Evolutionary conservation across 2,329 filamentous ascomycete species (phyloP), one percentile per base, ranked within the genome.

Genomic region (Apiospora marii): DNA sequence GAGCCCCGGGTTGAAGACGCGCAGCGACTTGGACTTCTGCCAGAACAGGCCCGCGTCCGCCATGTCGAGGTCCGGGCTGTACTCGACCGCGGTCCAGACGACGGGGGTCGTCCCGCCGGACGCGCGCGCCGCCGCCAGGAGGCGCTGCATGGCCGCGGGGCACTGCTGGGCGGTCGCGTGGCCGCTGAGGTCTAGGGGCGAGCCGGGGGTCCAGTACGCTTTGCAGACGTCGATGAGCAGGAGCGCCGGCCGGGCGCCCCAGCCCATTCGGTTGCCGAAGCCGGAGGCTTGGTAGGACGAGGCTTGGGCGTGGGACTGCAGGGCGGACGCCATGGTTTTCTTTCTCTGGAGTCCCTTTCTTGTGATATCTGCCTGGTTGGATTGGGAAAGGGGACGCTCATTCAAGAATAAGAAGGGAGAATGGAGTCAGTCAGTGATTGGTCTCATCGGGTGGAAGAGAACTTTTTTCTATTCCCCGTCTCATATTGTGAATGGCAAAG

Each of bases 191-290:
- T 83, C 81, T n/a, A 87, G 79, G 3, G 83, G 83, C 49, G 84
- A 86, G 3, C 79, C 81, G 37, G 79, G 75, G 4, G 79, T 80
- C 83, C 83, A 87, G 77, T 86, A 86, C 19, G 84, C 84, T 49
- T 81, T 83, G 77, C 84, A 87, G 53, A 86, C 84, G 75, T 87
- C 85, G 77, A 87, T 82, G 34, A 87, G 76, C 68, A 87, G 76
- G 3, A 87, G 80, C 30, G 82, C 85, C 5, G 84, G 84, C 7
- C 78, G 80, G 30, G 69, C 71, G 49, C 84, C 85, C 84, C 84
- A 86, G 73, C 84, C 84, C 76, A 86, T 84, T 46, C 80, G 82
- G 51, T 81, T 78, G 68, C 81, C 81, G 74, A 83, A 85, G 73
- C 84, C 84, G 49, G 82, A 80, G 3, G 74, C 72, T 10, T 77